Conservation (phyloP, 352 stramenopile genomes). For the Phytophthora meadii region DNA sequence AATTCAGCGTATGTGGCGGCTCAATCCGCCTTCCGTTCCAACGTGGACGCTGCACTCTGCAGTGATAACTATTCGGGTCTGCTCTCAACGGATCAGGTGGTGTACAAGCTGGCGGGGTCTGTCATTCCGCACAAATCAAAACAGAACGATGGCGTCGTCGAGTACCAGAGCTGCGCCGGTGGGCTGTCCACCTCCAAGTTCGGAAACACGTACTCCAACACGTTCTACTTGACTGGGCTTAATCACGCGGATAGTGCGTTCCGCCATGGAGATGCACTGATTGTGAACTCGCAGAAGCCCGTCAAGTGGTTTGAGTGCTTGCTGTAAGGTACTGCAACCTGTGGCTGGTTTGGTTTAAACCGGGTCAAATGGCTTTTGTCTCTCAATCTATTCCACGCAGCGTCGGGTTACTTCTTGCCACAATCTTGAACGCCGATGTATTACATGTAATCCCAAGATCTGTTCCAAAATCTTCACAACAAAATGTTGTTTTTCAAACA, state of each 20-base stretch:
- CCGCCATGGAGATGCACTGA: slow-evolving; percentile 41
- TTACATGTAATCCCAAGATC: no score
- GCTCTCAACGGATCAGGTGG: slow-evolving; percentile 27
- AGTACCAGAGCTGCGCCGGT: slow-evolving; percentile 51
- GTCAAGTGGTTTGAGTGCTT: slow-evolving; percentile 57
- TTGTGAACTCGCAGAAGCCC: slow-evolving; percentile 42
- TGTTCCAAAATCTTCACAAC: no score
- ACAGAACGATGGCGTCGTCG: slow-evolving; percentile 45
- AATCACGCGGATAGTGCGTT: slow-evolving; percentile 55
- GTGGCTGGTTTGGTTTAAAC: no score
- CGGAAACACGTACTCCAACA: slow-evolving; percentile 31
- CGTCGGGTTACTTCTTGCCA: no score
- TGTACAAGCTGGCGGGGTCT: slow-evolving; percentile 29
- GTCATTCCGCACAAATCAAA: slow-evolving; percentile 44
- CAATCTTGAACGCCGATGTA: no score
- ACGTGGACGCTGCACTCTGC: slow-evolving; percentile 46
- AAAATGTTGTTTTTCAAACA: no score
- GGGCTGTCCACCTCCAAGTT: slow-evolving; percentile 42
- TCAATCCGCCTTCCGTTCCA: slow-evolving; percentile 30
- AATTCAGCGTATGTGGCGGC: slow-evolving; percentile 36
- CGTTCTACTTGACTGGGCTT: slow-evolving; percentile 48
- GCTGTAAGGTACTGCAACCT: slow-evolving; percentile 7
- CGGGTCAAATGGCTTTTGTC: no score
- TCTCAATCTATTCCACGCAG: no score
- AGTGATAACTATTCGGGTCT: slow-evolving; percentile 47